These are phyloP conservation scores for Cladosporium sp. DNA, from an alignment of 2,329 filamentous ascomycete genomes.

Conservation along the genomic window DNA sequence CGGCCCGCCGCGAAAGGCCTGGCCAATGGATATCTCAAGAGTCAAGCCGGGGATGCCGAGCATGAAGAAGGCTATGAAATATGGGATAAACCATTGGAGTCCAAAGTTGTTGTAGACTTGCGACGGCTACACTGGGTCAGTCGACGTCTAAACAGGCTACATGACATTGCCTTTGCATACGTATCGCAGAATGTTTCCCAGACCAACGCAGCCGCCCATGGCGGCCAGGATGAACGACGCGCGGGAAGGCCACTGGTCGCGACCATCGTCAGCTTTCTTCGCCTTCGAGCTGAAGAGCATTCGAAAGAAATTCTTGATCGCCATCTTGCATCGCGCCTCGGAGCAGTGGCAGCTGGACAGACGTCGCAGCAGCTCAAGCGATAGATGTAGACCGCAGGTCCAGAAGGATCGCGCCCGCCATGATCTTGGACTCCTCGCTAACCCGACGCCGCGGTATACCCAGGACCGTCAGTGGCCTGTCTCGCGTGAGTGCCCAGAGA, in stretches of 20 bases:
- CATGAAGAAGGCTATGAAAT: constrained; percentile 47
- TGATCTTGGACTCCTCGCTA: neutral
- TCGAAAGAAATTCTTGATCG: constrained; percentile 7
- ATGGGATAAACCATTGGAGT: constrained; percentile 56
- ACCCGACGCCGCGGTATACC: neutral
- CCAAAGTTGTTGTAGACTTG: constrained; percentile 56
- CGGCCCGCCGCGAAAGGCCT: constrained; percentile 43
- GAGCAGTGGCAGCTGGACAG: neutral
- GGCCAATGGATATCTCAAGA: constrained; percentile 48
- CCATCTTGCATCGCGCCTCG: neutral
- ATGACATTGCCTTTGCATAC: neutral
- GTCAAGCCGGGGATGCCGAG: constrained; percentile 52
- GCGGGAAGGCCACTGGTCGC: constrained; percentile 52
- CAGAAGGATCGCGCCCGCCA: constrained; percentile 1
- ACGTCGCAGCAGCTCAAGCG: neutral
- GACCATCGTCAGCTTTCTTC: constrained; percentile 33
- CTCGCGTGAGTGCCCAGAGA: constrained; percentile 1
- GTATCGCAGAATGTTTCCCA: constrained; percentile 40
- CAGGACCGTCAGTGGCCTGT: neutral
- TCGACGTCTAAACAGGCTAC: no score
- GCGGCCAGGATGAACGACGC: constrained; percentile 51
- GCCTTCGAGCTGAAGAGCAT: constrained; percentile 13
- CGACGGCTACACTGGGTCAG: constrained; percentile 41
- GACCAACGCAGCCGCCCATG: constrained; percentile 54
- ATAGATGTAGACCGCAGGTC: neutral